Evolutionary conservation across 2,329 filamentous ascomycete genomes (phyloP).

Genomic region (Clarireedia hainanense): DNA sequence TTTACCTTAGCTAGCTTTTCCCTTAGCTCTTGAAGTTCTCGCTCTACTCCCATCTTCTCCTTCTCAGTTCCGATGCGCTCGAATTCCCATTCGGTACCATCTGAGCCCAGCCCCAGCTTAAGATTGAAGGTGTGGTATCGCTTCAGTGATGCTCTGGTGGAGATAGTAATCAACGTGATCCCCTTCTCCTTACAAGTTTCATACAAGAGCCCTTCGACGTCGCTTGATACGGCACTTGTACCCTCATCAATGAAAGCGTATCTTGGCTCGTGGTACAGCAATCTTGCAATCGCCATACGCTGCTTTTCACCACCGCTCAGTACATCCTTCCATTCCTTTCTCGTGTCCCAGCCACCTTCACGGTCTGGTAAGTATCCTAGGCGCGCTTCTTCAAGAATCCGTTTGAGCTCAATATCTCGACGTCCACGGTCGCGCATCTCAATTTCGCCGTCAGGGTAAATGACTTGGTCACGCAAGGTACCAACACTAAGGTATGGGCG

Average conservation of each 20-base stretch:
- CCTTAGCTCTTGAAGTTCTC: slow-evolving; percentile 76
- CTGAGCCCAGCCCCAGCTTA: slow-evolving; percentile 70
- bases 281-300: slow-evolving; percentile 78
- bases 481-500: slow-evolving; percentile 87
- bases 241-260: slow-evolving; percentile 96
- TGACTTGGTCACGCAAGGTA: slow-evolving; percentile 91
- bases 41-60: slow-evolving; percentile 89
- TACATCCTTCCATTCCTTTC: slow-evolving; percentile 98
- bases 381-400: slow-evolving; percentile 72
- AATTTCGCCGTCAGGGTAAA: slow-evolving; percentile 89
- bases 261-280: slow-evolving; percentile 89
- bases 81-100: slow-evolving; percentile 84
- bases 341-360: slow-evolving; percentile 92
- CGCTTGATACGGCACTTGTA: slow-evolving; percentile 86
- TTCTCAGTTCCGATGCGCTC: slow-evolving; percentile 88
- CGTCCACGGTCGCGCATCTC: slow-evolving; percentile 83
- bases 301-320: slow-evolving; percentile 98
- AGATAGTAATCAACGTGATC: slow-evolving; percentile 94
- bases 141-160: slow-evolving; percentile 86
- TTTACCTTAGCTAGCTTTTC: slow-evolving; percentile 76
- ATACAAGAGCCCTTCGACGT: slow-evolving; percentile 90
- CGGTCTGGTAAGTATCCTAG: slow-evolving; percentile 85
- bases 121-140: slow-evolving; percentile 94
- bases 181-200: slow-evolving; percentile 88
- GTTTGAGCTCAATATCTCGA: slow-evolving; percentile 69